Percentiles rank a stretch among this genome's conserved stretches.
Conservation (phyloP, 208 protist genomes). For the Trypanosoma caninum region DNA sequence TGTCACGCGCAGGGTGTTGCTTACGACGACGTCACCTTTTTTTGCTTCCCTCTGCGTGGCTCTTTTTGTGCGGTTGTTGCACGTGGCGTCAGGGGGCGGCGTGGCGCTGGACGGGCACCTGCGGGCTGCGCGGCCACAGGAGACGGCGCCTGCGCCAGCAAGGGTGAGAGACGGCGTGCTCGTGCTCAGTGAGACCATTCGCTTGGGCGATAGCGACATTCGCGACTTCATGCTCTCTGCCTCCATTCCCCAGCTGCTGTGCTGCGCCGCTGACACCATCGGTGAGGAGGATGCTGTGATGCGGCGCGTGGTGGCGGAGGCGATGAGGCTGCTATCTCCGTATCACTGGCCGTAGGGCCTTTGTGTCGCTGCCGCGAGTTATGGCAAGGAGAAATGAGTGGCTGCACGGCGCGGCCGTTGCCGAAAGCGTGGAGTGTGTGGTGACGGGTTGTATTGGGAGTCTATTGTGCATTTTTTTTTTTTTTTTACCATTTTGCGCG, state of each 20-base stretch:
- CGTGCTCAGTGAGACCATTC: constrained; percentile 3
- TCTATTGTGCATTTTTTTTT: constrained; percentile 4
- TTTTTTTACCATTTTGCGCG: background rate
- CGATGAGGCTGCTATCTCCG: constrained; percentile 3
- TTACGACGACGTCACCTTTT: constrained; percentile 8
- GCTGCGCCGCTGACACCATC: constrained; percentile 12
- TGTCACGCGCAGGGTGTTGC: constrained; percentile 37
- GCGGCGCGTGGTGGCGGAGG: constrained; percentile 1
- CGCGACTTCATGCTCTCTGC: constrained; percentile 4
- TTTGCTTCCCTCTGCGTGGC: constrained; percentile 12
- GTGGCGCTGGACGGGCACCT: background rate
- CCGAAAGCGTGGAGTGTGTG: too few species aligned
- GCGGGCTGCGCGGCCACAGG: background rate
- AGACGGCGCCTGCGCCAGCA: too few species aligned
- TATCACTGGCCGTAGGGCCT: constrained; percentile 4
- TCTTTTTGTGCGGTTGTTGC: constrained; percentile 17
- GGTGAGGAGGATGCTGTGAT: constrained; percentile 18
- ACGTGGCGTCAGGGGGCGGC: background rate
- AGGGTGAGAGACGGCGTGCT: background rate
- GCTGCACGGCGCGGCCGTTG: too few species aligned
- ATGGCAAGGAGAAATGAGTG: too few species aligned
- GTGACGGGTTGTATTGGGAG: background rate
- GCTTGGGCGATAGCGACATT: constrained; percentile 6
- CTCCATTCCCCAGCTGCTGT: constrained; percentile 20
- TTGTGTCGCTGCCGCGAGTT: too few species aligned